Base-by-base conservation (phyloP, 1,139 yeast genomes). In the Lodderomyces margitis region DNA sequence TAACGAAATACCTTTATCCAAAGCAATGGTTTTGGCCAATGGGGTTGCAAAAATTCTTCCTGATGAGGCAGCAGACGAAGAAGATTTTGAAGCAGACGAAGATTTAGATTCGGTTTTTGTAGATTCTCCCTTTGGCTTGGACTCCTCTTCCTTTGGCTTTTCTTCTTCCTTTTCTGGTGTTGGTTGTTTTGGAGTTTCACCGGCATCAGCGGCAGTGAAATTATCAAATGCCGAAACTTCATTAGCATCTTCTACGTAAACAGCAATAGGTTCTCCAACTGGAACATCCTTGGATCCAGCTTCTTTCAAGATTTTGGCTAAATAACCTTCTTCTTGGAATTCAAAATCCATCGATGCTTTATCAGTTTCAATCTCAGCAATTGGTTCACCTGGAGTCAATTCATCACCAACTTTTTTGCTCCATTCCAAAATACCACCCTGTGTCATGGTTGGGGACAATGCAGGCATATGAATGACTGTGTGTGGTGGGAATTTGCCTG, bases 271-370 rank as follows among this genome's bases (percentile, higher is more conserved):
- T 68, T 83, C 81, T 55, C 95, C 95, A 42, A 92, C 96, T 39
- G 95, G 89, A 44, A 94, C 74, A 57, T 92, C 96, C 67, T 88
- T 83, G 46, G 96, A 68, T 42, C 98, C 97, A 51, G 83, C 91
- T 28, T 80, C 89, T 50, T 89, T 76, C 54, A 94, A 74, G 54
- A 89, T 83, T 75, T 92, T 87, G 52, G 98, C 98, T 60, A 92
- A 74, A 72, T 63, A 89, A 46, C 98, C 99, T 46, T 94, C 99
- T 57, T 94, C 99, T 73, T 91, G 98, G 75, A 92, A 92, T 70
- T 92, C 99, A 59, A 89, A 92, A 70, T 94, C 99, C 96, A 92
- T 92, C 51, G 91, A 85, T 45, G 99, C 98, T 75, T 92, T 92
- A 66, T 92, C 99, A 52, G 99, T 92, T 72, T 92, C 98, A 52